These are phyloP conservation scores for Gyrodon lividus DNA, from an alignment of 768 basidiomycete genomes.

Conservation along the genomic window DNA sequence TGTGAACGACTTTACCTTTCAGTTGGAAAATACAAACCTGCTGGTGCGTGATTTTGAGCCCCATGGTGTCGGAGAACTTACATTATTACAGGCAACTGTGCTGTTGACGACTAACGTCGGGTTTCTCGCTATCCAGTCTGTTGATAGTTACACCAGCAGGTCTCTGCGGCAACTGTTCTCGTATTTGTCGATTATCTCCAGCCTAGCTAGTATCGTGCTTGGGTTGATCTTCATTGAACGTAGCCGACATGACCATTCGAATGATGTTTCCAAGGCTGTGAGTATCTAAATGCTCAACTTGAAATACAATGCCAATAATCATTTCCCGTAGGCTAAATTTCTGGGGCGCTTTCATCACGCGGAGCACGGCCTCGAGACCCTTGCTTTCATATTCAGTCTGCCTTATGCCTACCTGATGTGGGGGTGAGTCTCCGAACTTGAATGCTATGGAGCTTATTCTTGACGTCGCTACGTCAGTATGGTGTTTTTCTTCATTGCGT, in stretches of 20 bases:
- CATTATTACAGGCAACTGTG: conserved; percentile 41
- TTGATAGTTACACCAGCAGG: conserved; percentile 22
- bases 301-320: not conserved
- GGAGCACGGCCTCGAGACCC: conserved; percentile 24
- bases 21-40: conserved; percentile 49
- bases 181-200: conserved; percentile 39
- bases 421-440: conserved; percentile 21
- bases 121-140: conserved; percentile 50
- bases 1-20: conserved; percentile 39
- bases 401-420: conserved; percentile 35
- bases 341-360: conserved; percentile 14
- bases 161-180: conserved; percentile 34
- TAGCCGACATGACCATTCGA: conserved; percentile 28
- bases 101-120: conserved; percentile 52
- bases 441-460: not conserved
- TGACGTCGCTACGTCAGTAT: not conserved
- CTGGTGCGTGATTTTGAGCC: conserved; percentile 31
- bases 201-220: conserved; percentile 36
- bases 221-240: conserved; percentile 39
- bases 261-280: conserved; percentile 29
- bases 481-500: not conserved
- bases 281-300: conserved; percentile 4
- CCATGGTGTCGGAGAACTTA: not conserved
- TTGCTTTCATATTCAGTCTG: conserved; percentile 35
- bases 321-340: conserved; percentile 22